Evolutionary conservation across 768 basidiomycete species (phyloP).

Genomic region (Ramaria rubella): DNA sequence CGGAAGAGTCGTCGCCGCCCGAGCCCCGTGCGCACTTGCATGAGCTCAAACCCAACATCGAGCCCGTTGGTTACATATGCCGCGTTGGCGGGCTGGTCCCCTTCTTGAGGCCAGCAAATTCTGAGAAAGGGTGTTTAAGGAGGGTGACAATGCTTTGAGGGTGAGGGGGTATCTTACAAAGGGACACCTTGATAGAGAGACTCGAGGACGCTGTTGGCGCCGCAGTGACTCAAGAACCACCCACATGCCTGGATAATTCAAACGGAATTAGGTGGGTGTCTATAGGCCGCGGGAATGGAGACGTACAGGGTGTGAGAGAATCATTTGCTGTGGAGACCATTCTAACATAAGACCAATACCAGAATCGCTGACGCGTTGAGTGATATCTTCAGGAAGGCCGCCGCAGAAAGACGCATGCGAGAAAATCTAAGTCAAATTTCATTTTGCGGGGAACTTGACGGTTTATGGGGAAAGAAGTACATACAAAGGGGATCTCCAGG

Average conservation of each 20-base stretch:
- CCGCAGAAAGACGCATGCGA: constrained; percentile 17
- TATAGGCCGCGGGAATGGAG: background rate
- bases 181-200: constrained; percentile 21
- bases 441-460: background rate
- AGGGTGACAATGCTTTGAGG: too few relatives aligned
- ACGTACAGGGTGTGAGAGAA: constrained; percentile 21
- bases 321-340: constrained; percentile 23
- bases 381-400: constrained; percentile 16
- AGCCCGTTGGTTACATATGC: constrained; percentile 15
- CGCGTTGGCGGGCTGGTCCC: constrained; percentile 22
- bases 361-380: constrained; percentile 13
- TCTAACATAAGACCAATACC: constrained; percentile 18
- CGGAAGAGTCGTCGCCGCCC: constrained; percentile 14
- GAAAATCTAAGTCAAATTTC: constrained; percentile 14
- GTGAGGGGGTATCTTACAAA: constrained; percentile 9
- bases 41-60: constrained; percentile 17
- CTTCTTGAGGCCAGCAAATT: constrained; percentile 24
- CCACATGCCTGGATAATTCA: constrained; percentile 18
- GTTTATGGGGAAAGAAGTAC: background rate
- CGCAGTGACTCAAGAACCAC: constrained; percentile 24
- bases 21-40: constrained; percentile 19
- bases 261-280: background rate
- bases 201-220: constrained; percentile 22
- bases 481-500: constrained; percentile 20
- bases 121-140: constrained; percentile 4